Base-by-base conservation (phyloP, 495 filamentous ascomycete species). In the Tirmania nivea region DNA sequence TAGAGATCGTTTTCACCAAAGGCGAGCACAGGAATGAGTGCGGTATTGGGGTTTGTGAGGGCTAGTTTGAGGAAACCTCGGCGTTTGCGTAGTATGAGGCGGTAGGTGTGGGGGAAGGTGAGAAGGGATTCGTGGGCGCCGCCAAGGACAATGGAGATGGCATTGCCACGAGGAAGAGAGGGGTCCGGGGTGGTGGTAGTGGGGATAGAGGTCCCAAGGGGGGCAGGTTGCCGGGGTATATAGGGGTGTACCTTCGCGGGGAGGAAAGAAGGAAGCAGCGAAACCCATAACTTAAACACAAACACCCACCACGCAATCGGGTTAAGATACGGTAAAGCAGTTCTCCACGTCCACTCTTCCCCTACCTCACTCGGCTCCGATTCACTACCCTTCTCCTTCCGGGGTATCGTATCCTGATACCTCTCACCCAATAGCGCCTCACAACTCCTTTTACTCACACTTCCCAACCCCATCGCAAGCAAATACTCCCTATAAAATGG, bases 1-100 rank as follows among this genome's bases (percentile, higher is more conserved):
- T 95, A 97, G 0, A 97, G 69, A 56, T 95, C 84, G 61, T 95
- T 96, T 69, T 97, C 90, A 31, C 90, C 90, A 64, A 97, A 96
- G 2, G 77, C 79, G 1, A 97, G 67, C 0, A 94, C 86, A 0
- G 90, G 90, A 0, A 97, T 90, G 1, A 97, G 68, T 61, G 93
- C 90, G 1, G 89, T 89, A 4, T 14, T 14, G 39, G 39, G 17
- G 39, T 14, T 14, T 3, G 14, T 14, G 42, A 95, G 80, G 0
- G 90, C 89, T 21, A 95, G 71, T 69, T 93, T 96, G 65, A 96
- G 73, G 60, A 96, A 95, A 45, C 70, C 70, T 4, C 73, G 67
- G 9, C 75, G 75, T 55, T 76, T 74, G 6, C 76, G 69, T n/a
- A 77, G 55, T 55, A 79, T 77, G 20, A 71, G 61, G 0, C 71